Evolutionary conservation across 495 filamentous ascomycete species (phyloP).

Genomic region (Pyrenula aspistea): DNA sequence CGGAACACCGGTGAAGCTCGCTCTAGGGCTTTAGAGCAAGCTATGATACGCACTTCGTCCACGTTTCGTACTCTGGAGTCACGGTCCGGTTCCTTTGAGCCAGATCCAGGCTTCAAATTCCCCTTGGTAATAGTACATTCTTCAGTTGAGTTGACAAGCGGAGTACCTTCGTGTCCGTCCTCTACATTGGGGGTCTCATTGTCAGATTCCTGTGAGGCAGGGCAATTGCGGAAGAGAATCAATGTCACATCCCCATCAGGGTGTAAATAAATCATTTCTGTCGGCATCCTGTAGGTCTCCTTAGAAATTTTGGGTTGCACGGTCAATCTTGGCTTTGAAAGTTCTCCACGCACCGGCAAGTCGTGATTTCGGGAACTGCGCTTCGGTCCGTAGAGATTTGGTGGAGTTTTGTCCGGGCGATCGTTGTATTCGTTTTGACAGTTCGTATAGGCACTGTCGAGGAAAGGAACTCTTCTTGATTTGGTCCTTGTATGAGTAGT

Average conservation of each 20-base stretch:
- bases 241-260: neutral
- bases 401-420: too few relatives aligned
- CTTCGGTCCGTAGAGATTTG: too few relatives aligned
- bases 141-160: neutral
- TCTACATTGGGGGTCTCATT: neutral
- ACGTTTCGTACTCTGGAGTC: neutral
- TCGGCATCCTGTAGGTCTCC: too few relatives aligned
- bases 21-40: neutral
- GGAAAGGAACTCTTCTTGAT: too few relatives aligned
- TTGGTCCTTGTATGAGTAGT: too few relatives aligned
- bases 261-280: neutral
- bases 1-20: neutral
- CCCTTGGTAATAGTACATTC: neutral
- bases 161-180: neutral
- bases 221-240: neutral
- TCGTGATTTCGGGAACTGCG: too few relatives aligned
- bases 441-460: too few relatives aligned
- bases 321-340: too few relatives aligned
- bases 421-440: too few relatives aligned
- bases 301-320: too few relatives aligned
- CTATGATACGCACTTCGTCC: neutral
- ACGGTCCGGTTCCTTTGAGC: neutral
- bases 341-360: too few relatives aligned
- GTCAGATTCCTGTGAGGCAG: neutral
- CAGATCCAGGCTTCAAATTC: neutral